Percentiles rank a stretch among this genome's conserved stretches.
Conservation (phyloP, 495 filamentous ascomycete genomes). For the Neurospora sp. region DNA sequence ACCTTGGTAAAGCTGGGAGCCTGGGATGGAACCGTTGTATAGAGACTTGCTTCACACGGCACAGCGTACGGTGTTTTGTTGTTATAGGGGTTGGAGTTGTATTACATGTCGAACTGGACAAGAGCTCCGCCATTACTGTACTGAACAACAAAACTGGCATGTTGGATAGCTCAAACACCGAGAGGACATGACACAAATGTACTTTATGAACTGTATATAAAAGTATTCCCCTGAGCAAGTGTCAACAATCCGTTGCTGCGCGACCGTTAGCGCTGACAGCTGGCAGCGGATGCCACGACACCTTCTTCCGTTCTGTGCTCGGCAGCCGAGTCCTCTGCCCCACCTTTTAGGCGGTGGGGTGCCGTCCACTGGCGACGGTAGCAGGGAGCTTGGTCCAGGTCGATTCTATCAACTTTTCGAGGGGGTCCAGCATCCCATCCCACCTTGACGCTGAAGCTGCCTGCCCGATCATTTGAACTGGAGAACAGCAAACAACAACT, state of each 20-base stretch:
- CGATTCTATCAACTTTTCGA: conserved; percentile 14
- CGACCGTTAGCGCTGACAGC: not conserved
- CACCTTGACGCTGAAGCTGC: conserved; percentile 13
- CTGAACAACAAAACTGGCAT: not conserved
- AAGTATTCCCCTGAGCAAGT: not conserved
- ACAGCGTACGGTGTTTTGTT: not conserved
- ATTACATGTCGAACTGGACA: not conserved
- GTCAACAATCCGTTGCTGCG: not conserved
- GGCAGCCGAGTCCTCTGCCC: not conserved
- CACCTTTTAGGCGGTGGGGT: not conserved
- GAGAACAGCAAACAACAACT: conserved; percentile 11
- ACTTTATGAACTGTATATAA: not conserved
- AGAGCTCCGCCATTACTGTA: not conserved
- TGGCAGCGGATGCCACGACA: not conserved
- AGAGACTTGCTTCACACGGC: not conserved
- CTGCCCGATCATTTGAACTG: conserved; percentile 5
- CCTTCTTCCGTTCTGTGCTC: not conserved
- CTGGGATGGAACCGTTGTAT: not conserved
- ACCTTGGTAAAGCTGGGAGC: not conserved
- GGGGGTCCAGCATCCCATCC: conserved; percentile 13
- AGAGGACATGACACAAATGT: not conserved
- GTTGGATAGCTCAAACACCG: not conserved
- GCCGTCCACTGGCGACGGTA: not conserved
- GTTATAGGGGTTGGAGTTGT: not conserved
- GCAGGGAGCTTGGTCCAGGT: conserved; percentile 13